Conservation (phyloP, 441 rosid species). For the Adansonia madagascariensis region DNA sequence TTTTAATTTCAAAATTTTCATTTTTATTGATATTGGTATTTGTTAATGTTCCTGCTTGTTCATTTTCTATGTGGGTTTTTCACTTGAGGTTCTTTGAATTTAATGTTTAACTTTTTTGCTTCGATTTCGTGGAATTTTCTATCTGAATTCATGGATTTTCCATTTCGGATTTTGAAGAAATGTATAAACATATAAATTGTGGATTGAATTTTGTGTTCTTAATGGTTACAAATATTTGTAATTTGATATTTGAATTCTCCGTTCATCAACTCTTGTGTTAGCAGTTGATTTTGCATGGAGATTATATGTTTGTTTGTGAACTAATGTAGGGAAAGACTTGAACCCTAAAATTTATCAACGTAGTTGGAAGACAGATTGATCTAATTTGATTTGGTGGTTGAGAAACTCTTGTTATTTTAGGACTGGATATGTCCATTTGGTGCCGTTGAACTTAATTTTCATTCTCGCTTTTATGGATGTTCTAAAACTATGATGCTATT, state of each 20-base stretch:
- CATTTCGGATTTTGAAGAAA: not conserved
- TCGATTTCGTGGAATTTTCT: not conserved
- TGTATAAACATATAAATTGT: not conserved
- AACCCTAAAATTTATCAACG: not conserved
- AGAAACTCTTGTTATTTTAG: not conserved
- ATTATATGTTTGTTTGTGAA: constrained; percentile 6
- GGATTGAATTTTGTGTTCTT: not conserved
- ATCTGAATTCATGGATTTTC: not conserved
- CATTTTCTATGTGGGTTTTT: constrained; percentile 6
- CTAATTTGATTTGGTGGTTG: not conserved
- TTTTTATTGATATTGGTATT: not conserved
- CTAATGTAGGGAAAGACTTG: not conserved
- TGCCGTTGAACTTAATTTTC: not conserved
- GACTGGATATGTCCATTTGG: not conserved
- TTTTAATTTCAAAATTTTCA: not conserved
- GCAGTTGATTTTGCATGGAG: not conserved
- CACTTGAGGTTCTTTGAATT: not conserved
- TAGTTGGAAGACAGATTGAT: not conserved
- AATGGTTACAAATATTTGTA: not conserved
- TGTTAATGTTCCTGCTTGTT: not conserved
- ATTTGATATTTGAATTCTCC: not conserved
- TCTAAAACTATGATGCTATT: not conserved
- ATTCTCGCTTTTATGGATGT: not conserved
- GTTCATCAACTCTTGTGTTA: not conserved
- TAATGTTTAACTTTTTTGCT: not conserved